These are phyloP conservation scores for Linum trigynum DNA, from an alignment of 345 rosid genomes.

Conservation along the genomic window DNA sequence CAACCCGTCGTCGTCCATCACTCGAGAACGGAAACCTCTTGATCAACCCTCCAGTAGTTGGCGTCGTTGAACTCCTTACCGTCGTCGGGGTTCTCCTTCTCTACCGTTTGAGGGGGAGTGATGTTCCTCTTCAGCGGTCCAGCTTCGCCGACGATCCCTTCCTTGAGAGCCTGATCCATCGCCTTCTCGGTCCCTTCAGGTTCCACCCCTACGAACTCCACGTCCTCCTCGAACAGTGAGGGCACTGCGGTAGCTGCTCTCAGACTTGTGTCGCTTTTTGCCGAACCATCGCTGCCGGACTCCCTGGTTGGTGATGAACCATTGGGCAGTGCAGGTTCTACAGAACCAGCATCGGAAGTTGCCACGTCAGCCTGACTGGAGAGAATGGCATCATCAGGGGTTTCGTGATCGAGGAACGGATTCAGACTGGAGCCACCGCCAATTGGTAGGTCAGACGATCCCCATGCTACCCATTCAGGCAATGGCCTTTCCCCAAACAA, in stretches of 20 bases:
- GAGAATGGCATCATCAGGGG: slow-evolving; percentile 24
- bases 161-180: slow-evolving; percentile 86
- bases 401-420: slow-evolving; percentile 52
- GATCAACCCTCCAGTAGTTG: slow-evolving; percentile 92
- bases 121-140: slow-evolving; percentile 67
- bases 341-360: slow-evolving; percentile 29
- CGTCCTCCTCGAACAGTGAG: slow-evolving; percentile 85
- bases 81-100: slow-evolving; percentile 47
- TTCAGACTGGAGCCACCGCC: slow-evolving; percentile 44
- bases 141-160: slow-evolving; percentile 93
- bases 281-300: slow-evolving; percentile 29
- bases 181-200: slow-evolving; percentile 85
- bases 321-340: slow-evolving; percentile 42
- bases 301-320: slow-evolving; percentile 38
- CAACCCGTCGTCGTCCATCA: slow-evolving; percentile 13
- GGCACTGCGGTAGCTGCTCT: slow-evolving; percentile 33
- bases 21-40: slow-evolving; percentile 78
- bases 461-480: slow-evolving; percentile 93
- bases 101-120: slow-evolving; percentile 31
- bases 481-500: slow-evolving; percentile 44
- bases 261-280: slow-evolving; percentile 26
- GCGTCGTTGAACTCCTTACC: slow-evolving; percentile 75
- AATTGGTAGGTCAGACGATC: slow-evolving; percentile 45
- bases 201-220: slow-evolving; percentile 90
- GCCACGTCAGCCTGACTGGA: slow-evolving; percentile 25